A percentile compares a stretch with the other conserved stretches of the same genome.
phyloP scores from a whole-genome alignment of 1,139 yeast genomes.

The Geotrichum australiense region DNA sequence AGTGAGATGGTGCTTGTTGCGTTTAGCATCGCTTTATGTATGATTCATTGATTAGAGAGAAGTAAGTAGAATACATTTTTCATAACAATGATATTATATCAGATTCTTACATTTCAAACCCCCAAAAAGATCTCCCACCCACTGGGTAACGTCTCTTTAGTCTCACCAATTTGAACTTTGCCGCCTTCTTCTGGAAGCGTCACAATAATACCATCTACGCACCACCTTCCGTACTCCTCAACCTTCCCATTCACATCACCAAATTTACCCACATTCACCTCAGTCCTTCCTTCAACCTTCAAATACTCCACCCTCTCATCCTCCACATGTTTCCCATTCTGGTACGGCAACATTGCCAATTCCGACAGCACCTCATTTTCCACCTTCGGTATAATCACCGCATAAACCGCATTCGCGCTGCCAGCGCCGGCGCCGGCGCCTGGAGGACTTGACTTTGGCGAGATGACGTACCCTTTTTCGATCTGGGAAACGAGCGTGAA shows the following conservation, averaged over 20 bases:
- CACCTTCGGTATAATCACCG: slow-evolving; percentile 48
- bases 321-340: slow-evolving; percentile 47
- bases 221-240: slow-evolving; percentile 16
- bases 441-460: slow-evolving; percentile 52
- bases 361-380: slow-evolving; percentile 41
- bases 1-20: too few relatives aligned
- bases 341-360: slow-evolving; percentile 54
- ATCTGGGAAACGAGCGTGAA: slow-evolving; percentile 55
- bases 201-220: slow-evolving; percentile 27
- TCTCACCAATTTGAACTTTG: neutral
- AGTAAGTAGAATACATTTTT: too few relatives aligned
- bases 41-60: too few relatives aligned
- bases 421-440: slow-evolving; percentile 37
- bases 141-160: slow-evolving; percentile 14
- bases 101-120: too few relatives aligned
- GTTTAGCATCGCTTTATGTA: too few relatives aligned
- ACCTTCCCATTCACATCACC: slow-evolving; percentile 20
- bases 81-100: too few relatives aligned
- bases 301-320: slow-evolving; percentile 27
- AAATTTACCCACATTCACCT: slow-evolving; percentile 18
- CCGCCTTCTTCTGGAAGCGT: slow-evolving; percentile 19
- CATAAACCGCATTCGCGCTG: slow-evolving; percentile 34
- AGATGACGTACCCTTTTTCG: slow-evolving; percentile 64
- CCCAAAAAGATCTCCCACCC: slow-evolving; percentile 31
- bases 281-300: neutral